These are phyloP conservation scores for Haplosporangium sp. DNA, from an alignment of 371 early-diverging fungal genomes.

Conservation along the genomic window DNA sequence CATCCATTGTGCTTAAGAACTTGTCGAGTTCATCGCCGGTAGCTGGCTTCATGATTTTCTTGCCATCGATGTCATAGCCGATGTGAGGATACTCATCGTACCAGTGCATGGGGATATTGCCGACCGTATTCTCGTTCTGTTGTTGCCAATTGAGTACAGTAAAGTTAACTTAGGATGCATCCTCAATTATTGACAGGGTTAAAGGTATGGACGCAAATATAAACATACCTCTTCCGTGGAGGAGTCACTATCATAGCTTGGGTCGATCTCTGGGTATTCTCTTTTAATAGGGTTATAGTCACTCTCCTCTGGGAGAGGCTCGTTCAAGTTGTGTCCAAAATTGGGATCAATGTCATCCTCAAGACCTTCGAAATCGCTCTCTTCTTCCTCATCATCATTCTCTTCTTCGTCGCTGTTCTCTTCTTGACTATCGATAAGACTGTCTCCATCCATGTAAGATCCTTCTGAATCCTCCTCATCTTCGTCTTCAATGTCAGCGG, in stretches of 20 bases:
- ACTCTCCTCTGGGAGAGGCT: conserved; percentile 38
- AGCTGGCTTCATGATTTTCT: conserved; percentile 89
- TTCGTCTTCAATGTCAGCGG: conserved; percentile 47
- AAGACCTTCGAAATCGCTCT: conserved; percentile 56
- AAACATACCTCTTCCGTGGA: conserved; percentile 87
- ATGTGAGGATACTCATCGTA: conserved; percentile 96
- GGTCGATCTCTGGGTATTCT: conserved; percentile 87
- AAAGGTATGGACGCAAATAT: background rate
- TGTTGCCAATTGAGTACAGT: background rate
- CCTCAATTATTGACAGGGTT: background rate
- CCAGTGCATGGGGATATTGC: conserved; percentile 96
- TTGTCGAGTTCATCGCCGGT: conserved; percentile 91
- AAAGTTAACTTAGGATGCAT: background rate
- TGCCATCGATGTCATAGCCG: conserved; percentile 95
- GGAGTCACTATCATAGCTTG: conserved; percentile 90
- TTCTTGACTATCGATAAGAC: conserved; percentile 51
- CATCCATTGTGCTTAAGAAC: conserved; percentile 92
- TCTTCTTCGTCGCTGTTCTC: conserved; percentile 54
- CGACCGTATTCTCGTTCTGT: conserved; percentile 83
- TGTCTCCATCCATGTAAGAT: conserved; percentile 52
- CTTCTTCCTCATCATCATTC: conserved; percentile 43
- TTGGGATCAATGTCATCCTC: conserved; percentile 47
- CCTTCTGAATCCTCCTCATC: conserved; percentile 46
- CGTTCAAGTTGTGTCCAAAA: conserved; percentile 52
- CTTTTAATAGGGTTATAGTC: conserved; percentile 55